Evolutionary conservation across 2,329 filamentous ascomycete genomes (phyloP).

Genomic region (Aureobasidium pullulans): DNA sequence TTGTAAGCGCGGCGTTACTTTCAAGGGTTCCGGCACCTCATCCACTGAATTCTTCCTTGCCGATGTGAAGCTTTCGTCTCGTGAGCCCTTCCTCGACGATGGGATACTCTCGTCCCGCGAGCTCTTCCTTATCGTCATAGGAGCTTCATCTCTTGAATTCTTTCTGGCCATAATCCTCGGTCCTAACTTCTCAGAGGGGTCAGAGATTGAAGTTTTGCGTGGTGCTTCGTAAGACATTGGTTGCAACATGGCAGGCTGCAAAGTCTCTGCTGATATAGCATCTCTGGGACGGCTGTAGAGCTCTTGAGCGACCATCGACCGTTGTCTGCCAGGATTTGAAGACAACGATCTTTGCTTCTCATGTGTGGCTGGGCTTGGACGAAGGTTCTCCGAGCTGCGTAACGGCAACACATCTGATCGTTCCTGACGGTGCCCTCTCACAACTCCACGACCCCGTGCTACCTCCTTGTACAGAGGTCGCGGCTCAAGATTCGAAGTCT

Average conservation of each 20-base stretch:
- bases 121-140: not conserved
- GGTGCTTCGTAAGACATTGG: not conserved
- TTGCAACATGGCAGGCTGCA: not conserved
- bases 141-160: not conserved
- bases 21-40: not conserved
- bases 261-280: not conserved
- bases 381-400: not conserved
- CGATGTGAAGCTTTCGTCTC: not conserved
- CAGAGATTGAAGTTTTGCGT: not conserved
- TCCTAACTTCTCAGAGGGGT: not conserved
- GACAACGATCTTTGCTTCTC: not conserved
- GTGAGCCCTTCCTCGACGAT: not conserved
- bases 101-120: not conserved
- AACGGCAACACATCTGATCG: constrained; percentile 1
- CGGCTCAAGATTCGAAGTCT: not conserved
- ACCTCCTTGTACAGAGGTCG: constrained; percentile 4
- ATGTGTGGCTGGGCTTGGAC: not conserved
- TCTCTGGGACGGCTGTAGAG: not conserved
- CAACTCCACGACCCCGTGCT: not conserved
- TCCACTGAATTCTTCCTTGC: not conserved
- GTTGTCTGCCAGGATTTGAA: constrained; percentile 1
- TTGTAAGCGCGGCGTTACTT: not conserved
- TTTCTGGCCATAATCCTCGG: constrained; percentile 2
- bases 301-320: constrained; percentile 5
- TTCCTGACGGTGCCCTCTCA: constrained; percentile 4